phyloP scores from a whole-genome alignment of 306 rosid genomes.

The Benincasa hispida region DNA sequence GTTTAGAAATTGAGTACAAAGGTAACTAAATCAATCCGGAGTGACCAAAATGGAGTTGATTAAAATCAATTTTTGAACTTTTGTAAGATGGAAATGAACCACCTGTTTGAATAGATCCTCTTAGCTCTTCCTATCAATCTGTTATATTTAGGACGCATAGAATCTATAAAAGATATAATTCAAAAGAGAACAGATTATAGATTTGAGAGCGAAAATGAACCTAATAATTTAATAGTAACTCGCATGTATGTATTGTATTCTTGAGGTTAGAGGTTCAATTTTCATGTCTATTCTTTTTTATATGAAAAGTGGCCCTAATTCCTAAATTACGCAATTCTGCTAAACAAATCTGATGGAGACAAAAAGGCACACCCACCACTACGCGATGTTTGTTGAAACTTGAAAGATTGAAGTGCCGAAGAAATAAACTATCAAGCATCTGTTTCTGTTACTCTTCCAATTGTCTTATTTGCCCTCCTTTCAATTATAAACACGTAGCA shows the following conservation, averaged over 20 bases:
- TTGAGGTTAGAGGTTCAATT: no score
- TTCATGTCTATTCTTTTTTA: no score
- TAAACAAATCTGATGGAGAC: constrained; percentile 4
- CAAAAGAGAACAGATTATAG: not conserved
- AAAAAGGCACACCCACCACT: constrained; percentile 11
- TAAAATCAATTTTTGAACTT: not conserved
- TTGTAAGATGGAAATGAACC: not conserved
- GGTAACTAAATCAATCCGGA: not conserved
- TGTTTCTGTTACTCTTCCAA: constrained; percentile 21
- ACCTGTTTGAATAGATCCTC: not conserved
- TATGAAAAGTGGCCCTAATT: not conserved
- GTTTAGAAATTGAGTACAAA: not conserved
- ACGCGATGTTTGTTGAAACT: constrained; percentile 36
- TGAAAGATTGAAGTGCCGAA: constrained; percentile 34
- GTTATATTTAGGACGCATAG: not conserved
- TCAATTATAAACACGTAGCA: constrained; percentile 25
- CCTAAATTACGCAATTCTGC: constrained; percentile 10
- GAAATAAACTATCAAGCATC: constrained; percentile 20
- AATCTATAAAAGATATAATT: not conserved
- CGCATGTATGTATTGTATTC: no score
- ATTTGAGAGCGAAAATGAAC: not conserved
- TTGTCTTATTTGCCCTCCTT: constrained; percentile 13
- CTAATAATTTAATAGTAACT: no score
- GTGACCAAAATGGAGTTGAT: not conserved
- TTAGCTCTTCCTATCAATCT: not conserved